phyloP scores from a whole-genome alignment of 345 rosid species.

The Dipteronia dyeriana region DNA sequence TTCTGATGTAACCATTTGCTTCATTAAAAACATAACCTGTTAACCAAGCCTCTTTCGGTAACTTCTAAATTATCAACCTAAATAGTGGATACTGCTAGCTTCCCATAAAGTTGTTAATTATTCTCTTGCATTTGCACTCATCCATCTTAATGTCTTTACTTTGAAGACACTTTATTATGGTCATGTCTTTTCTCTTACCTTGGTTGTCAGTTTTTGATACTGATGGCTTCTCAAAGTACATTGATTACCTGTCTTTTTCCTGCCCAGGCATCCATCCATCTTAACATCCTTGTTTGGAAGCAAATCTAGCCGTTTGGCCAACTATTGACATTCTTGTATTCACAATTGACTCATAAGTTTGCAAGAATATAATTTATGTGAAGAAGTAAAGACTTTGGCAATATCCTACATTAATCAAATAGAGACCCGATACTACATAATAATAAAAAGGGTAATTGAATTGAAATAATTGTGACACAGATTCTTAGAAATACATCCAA shows the following conservation, averaged over 20 bases:
- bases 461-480: neutral
- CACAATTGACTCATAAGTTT: neutral
- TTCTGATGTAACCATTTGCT: neutral
- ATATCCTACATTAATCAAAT: neutral
- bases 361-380: neutral
- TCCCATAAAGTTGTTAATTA: neutral
- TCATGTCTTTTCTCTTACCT: neutral
- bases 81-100: neutral
- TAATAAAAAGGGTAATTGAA: neutral
- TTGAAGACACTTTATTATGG: neutral
- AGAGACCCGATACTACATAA: neutral
- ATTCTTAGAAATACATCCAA: neutral
- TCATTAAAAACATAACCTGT: neutral
- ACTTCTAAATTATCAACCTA: constrained; percentile 1
- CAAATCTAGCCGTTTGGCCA: too few relatives aligned
- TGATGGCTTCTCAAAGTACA: constrained; percentile 1
- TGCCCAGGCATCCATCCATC: neutral
- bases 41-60: neutral
- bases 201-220: neutral
- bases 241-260: neutral
- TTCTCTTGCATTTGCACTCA: neutral
- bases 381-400: neutral
- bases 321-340: neutral
- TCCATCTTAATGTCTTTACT: neutral
- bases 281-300: neutral